Conservation (phyloP, 2,329 filamentous ascomycete genomes). For the Cordyceps militaris region DNA sequence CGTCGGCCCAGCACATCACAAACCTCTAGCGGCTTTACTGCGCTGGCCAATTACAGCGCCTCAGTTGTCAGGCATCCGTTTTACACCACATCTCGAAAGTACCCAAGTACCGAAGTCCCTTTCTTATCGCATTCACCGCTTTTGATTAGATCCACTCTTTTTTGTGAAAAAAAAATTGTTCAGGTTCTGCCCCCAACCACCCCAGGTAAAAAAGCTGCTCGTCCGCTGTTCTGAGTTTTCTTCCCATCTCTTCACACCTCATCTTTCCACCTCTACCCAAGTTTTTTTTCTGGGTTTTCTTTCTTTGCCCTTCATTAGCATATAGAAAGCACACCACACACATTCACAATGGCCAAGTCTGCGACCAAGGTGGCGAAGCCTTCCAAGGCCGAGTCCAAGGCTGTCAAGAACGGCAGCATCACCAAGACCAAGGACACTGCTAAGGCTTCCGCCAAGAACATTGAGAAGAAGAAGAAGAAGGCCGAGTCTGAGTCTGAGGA, state of each 20-base stretch:
- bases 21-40: conserved; percentile 10
- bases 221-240: conserved; percentile 15
- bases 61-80: conserved; percentile 20
- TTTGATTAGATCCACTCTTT: conserved; percentile 25
- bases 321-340: conserved; percentile 16
- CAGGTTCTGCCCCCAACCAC: conserved; percentile 20
- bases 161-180: conserved; percentile 27
- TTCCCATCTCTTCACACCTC: conserved; percentile 13
- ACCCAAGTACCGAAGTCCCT: conserved; percentile 12
- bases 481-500: conserved; percentile 35
- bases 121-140: conserved; percentile 28
- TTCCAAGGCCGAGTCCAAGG: conserved; percentile 45
- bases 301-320: conserved; percentile 14
- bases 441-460: conserved; percentile 51
- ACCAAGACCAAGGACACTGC: conserved; percentile 64
- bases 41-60: conserved; percentile 3
- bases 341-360: conserved; percentile 55
- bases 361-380: conserved; percentile 52
- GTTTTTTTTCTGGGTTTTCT: conserved; percentile 15
- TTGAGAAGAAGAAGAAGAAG: conserved; percentile 43
- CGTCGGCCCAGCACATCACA: conserved; percentile 9
- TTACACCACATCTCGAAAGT: background rate
- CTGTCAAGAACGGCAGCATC: conserved; percentile 59
- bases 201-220: conserved; percentile 20
- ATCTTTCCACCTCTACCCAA: conserved; percentile 12